Conservation (phyloP, 257 asterid species). For the Henckelia pumila region DNA sequence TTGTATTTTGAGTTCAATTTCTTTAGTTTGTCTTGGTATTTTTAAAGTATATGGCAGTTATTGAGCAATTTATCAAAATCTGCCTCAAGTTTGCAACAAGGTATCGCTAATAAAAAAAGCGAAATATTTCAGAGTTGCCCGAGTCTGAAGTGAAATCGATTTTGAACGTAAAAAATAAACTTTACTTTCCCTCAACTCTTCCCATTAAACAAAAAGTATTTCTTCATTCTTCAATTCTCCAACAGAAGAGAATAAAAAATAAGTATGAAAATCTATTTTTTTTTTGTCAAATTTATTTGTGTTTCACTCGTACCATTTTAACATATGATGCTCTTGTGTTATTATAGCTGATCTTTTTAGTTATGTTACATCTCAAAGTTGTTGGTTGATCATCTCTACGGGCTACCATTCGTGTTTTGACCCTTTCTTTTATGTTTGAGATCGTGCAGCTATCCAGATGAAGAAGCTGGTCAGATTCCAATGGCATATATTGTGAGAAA, state of each 20-base stretch:
- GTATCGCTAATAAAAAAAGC: not conserved
- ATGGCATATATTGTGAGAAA: conserved; percentile 87
- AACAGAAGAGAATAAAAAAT: not conserved
- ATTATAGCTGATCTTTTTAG: no score
- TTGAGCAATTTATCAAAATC: not conserved
- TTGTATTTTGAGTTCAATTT: not conserved
- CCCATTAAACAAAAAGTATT: not conserved
- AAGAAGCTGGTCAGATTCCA: conserved; percentile 94
- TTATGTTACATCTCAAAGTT: not conserved
- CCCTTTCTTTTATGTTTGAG: conserved; percentile 1
- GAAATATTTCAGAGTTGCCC: no score
- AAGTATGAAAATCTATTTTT: not conserved
- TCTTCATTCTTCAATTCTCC: not conserved
- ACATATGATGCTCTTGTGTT: no score
- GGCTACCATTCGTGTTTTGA: not conserved
- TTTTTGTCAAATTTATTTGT: not conserved
- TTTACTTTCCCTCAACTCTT: no score
- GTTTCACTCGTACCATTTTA: not conserved
- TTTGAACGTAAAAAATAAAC: no score
- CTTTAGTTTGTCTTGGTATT: not conserved
- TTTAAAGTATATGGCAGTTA: not conserved
- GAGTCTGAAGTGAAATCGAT: no score
- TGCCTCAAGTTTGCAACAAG: not conserved
- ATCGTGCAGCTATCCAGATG: conserved; percentile 74
- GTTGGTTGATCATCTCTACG: not conserved